Conservation (phyloP, 192 early-diverging fungal species). For the Gryganskiella cystojenkinii region DNA sequence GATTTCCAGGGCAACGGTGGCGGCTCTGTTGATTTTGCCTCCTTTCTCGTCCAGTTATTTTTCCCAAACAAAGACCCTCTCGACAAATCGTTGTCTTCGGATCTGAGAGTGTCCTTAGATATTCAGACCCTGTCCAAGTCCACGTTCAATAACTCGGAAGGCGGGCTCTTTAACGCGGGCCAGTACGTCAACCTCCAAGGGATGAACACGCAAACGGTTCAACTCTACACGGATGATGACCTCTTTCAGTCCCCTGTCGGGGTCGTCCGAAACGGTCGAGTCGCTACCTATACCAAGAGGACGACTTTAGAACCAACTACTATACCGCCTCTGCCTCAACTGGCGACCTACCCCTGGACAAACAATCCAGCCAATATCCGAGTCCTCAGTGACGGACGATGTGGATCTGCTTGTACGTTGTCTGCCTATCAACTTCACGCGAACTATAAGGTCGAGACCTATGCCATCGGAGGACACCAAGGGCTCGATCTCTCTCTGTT, state of each 20-base stretch:
- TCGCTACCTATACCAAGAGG: background rate
- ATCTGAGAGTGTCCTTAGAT: too few species aligned
- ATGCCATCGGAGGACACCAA: conserved; percentile 12
- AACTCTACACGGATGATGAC: background rate
- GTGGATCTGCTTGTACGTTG: conserved; percentile 22
- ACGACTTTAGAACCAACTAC: background rate
- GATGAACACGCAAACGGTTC: background rate
- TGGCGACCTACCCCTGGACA: conserved; percentile 11
- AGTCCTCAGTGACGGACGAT: conserved; percentile 21
- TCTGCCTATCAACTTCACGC: background rate
- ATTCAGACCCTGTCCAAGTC: too few species aligned
- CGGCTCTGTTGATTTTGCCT: conserved; percentile 12
- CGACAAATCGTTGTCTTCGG: too few species aligned
- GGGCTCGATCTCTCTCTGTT: conserved; percentile 5
- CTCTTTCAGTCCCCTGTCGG: conserved; percentile 2
- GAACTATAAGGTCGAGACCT: conserved; percentile 12
- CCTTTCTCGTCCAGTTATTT: conserved; percentile 1
- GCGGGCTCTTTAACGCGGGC: background rate
- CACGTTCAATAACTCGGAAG: background rate
- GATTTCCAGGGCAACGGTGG: conserved; percentile 31
- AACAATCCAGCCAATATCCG: conserved; percentile 23
- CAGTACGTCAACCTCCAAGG: background rate
- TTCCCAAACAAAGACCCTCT: conserved; percentile 9
- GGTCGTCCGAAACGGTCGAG: conserved; percentile 7
- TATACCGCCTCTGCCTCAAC: background rate